phyloP scores from a whole-genome alignment of 176 grass and related monocot species.

The Oryza australiensis region DNA sequence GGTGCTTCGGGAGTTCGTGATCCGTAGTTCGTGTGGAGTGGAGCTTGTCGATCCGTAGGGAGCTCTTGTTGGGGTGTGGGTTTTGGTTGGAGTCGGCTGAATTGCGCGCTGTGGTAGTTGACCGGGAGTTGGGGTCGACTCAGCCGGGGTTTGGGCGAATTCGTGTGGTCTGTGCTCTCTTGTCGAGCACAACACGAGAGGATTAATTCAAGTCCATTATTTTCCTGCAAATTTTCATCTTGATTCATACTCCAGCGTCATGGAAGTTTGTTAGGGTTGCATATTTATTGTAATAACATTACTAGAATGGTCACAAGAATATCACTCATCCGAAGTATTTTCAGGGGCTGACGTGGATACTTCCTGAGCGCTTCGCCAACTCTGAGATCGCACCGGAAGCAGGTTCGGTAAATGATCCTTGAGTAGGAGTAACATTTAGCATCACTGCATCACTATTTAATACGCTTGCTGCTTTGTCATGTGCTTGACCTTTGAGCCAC shows the following conservation, averaged over 20 bases:
- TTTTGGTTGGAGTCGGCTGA: not conserved
- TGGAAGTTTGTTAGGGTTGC: not conserved
- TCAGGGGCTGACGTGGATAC: constrained; percentile 89
- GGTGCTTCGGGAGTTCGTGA: not conserved
- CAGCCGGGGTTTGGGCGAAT: not conserved
- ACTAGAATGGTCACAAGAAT: not conserved
- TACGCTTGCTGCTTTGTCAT: not conserved
- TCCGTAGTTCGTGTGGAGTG: not conserved
- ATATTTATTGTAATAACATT: not conserved
- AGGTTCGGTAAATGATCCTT: constrained; percentile 52
- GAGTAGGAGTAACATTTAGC: constrained; percentile 10
- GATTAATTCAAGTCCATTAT: not conserved
- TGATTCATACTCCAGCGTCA: not conserved
- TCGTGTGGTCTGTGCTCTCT: constrained; percentile 8
- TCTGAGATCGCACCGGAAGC: constrained; percentile 94
- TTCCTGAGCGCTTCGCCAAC: constrained; percentile 90
- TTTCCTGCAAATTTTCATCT: not conserved
- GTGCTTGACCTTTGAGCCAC: not conserved
- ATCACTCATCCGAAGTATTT: constrained; percentile 18
- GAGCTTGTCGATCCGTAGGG: not conserved
- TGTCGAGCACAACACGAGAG: not conserved
- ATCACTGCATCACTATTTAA: not conserved
- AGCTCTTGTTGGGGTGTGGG: not conserved
- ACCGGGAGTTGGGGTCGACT: not conserved
- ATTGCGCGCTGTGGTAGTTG: not conserved